A percentile compares a stretch with the other conserved stretches of the same genome.
phyloP scores from a whole-genome alignment of 2,329 filamentous ascomycete genomes.

The Seiridium cupressi region DNA sequence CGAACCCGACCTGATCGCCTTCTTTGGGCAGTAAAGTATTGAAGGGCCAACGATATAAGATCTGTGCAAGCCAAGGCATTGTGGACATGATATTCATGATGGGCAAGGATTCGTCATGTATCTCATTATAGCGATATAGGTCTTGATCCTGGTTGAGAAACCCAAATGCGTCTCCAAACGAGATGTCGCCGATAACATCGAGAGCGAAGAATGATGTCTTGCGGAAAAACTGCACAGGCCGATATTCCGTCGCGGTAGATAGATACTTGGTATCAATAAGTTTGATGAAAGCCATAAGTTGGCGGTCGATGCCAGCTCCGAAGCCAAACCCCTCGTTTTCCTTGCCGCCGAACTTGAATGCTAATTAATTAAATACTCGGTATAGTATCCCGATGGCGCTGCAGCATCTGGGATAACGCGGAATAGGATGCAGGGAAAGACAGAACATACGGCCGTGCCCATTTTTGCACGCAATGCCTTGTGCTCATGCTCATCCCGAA shows the following conservation, averaged over 20 bases:
- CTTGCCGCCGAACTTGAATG: constrained; percentile 46
- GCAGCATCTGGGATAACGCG: not conserved
- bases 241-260: constrained; percentile 30
- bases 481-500: constrained; percentile 32
- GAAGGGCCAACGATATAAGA: constrained; percentile 36
- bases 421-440: not conserved
- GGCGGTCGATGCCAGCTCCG: constrained; percentile 37
- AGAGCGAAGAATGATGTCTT: constrained; percentile 52
- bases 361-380: not conserved
- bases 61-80: constrained; percentile 32
- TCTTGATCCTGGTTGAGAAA: constrained; percentile 49
- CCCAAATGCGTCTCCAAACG: constrained; percentile 51
- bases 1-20: constrained; percentile 36
- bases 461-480: constrained; percentile 40
- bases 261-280: constrained; percentile 48
- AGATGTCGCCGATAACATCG: constrained; percentile 52
- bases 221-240: constrained; percentile 44
- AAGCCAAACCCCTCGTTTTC: constrained; percentile 43
- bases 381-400: not conserved
- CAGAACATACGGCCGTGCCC: constrained; percentile 36
- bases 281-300: constrained; percentile 36
- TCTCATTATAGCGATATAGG: constrained; percentile 42
- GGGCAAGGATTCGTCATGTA: constrained; percentile 38
- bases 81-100: constrained; percentile 35
- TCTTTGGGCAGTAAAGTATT: constrained; percentile 31